phyloP scores from a whole-genome alignment of 306 rosid species.

The Vachellia pachyceras region DNA sequence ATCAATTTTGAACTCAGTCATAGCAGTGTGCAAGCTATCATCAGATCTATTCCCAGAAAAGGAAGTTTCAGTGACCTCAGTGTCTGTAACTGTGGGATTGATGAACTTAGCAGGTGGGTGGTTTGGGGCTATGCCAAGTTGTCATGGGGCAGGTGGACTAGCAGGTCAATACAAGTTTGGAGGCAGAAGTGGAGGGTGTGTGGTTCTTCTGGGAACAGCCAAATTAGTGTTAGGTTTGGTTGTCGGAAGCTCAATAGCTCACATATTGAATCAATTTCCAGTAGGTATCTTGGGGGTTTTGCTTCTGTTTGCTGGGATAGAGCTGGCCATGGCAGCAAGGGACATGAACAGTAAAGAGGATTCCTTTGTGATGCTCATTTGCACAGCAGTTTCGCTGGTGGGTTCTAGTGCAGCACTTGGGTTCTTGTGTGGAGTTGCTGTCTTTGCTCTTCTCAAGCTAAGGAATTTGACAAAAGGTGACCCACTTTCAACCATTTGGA shows the following conservation, averaged over 20 bases:
- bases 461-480: conserved; percentile 50
- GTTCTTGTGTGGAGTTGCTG: conserved; percentile 53
- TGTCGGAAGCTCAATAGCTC: conserved; percentile 62
- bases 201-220: conserved; percentile 64
- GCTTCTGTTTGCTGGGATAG: conserved; percentile 71
- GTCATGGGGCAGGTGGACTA: conserved; percentile 82
- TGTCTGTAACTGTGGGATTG: conserved; percentile 69
- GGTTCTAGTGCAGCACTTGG: conserved; percentile 73
- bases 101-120: conserved; percentile 73
- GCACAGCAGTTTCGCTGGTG: conserved; percentile 61
- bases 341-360: conserved; percentile 66
- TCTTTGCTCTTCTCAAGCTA: conserved; percentile 47
- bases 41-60: conserved; percentile 69
- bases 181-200: conserved; percentile 79
- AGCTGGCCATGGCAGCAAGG: conserved; percentile 68
- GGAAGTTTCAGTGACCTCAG: conserved; percentile 56
- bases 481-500: conserved; percentile 38
- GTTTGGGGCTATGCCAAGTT: conserved; percentile 84
- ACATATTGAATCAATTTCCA: conserved; percentile 54
- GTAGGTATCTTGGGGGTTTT: conserved; percentile 70
- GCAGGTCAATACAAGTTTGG: conserved; percentile 83
- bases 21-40: conserved; percentile 72
- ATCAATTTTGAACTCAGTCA: conserved; percentile 68
- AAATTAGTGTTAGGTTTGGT: conserved; percentile 63
- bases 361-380: conserved; percentile 62